Base-by-base conservation (phyloP, 345 rosid species). In the Citrus reticulata region DNA sequence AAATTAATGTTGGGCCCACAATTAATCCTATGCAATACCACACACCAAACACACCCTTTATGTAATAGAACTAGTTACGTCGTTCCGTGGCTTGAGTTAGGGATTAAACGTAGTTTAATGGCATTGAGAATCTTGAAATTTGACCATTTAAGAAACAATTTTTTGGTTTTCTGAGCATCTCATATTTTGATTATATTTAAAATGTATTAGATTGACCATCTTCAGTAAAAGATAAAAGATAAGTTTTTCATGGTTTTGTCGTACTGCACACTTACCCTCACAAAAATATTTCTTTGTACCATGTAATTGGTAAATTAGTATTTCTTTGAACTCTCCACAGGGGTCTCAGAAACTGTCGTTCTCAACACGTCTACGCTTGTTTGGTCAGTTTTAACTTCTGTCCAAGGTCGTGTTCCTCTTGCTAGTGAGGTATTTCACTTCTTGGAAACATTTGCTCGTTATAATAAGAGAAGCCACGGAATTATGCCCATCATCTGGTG, bases 291-390 rank as follows among this genome's bases (percentile, higher is more conserved):
- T 35, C 37, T 55, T 39, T 77, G 1, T 34, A 54, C 22, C 24
- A 25, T 55, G 29, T 72, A 66, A 79, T 35, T 42, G 57, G 58
- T 58, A 55, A 71, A 10, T 58, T 75, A 59, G 74, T 49, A 19
- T 74, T 81, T 79, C 75, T 67, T 51, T 83, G 68, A 54, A 80
- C 77, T 70, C 82, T 76, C 76, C 86, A 76, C 91, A 97, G 98
- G 99, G 75, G 98, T 82, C 80, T 92, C 98, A 34, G 98, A 97
- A 83, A 94, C 97, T 62, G 88, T 88, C 77, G 97, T 94, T 55
- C 93, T 93, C 70, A 97, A 97, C 91, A 97, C 93, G 99, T 97
- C 98, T 62, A 93, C 98, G 7, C 91, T 97, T 61, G 88, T 89
- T 70, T 97, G 98, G 98, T 97, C 98, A 70, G 93, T 89, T 72